phyloP scores from a whole-genome alignment of 1,284 basidiomycete genomes.

The Trichosporon inkin region DNA sequence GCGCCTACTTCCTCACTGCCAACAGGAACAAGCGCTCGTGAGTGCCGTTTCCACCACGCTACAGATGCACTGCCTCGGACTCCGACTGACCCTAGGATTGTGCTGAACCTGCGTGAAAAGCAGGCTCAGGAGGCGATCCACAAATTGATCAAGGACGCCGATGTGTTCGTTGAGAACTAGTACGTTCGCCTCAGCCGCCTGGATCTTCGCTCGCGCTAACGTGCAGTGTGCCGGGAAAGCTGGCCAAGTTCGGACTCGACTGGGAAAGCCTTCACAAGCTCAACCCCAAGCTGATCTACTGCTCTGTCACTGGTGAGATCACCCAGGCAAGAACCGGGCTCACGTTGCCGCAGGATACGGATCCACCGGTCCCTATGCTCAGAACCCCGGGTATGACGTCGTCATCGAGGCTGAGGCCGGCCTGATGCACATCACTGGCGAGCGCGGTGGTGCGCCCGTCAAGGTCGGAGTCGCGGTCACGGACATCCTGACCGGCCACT shows the following conservation, averaged over 20 bases:
- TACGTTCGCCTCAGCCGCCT: slow-evolving; percentile 54
- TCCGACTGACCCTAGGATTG: slow-evolving; percentile 53
- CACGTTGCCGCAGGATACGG: slow-evolving; percentile 66
- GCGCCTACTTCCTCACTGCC: slow-evolving; percentile 83
- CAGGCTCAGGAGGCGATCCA: slow-evolving; percentile 74
- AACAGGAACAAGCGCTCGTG: slow-evolving; percentile 83
- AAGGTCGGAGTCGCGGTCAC: slow-evolving; percentile 90
- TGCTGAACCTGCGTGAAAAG: slow-evolving; percentile 75
- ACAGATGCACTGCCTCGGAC: slow-evolving; percentile 11
- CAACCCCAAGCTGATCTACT: slow-evolving; percentile 80
- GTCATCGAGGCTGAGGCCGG: slow-evolving; percentile 87
- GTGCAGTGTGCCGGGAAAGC: slow-evolving; percentile 59
- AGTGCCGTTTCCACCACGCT: slow-evolving; percentile 11
- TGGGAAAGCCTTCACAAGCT: slow-evolving; percentile 75
- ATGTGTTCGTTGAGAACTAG: slow-evolving; percentile 85
- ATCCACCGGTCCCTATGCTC: slow-evolving; percentile 81
- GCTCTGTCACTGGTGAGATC: slow-evolving; percentile 74
- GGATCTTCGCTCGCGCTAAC: neutral
- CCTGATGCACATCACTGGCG: slow-evolving; percentile 93
- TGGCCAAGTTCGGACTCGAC: slow-evolving; percentile 76
- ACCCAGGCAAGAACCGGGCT: neutral
- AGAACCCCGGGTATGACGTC: slow-evolving; percentile 84
- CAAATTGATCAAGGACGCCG: slow-evolving; percentile 67
- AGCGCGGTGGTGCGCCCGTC: slow-evolving; percentile 77
- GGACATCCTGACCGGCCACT: slow-evolving; percentile 72